Percentiles rank a stretch among this genome's conserved stretches.
These are phyloP conservation scores for Wallacemonas collosoma DNA, from an alignment of 208 protist genomes.

Conservation along the genomic window DNA sequence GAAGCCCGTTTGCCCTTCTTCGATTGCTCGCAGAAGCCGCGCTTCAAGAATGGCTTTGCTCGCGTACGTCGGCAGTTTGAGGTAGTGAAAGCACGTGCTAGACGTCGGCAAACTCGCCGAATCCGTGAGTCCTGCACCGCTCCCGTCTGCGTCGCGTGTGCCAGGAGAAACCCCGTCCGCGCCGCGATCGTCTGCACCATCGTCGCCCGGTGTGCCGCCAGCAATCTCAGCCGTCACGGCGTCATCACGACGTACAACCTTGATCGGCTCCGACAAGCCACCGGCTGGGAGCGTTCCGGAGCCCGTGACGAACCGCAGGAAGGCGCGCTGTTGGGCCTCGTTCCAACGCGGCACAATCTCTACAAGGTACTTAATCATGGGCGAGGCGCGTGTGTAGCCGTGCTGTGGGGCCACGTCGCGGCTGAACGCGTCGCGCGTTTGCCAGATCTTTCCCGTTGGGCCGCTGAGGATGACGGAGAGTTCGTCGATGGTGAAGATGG, in stretches of 20 bases:
- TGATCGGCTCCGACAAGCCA: conserved; percentile 68
- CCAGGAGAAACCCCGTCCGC: background rate
- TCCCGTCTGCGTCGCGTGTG: background rate
- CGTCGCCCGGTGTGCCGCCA: background rate
- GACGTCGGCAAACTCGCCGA: conserved; percentile 85
- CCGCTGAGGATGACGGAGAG: conserved; percentile 59
- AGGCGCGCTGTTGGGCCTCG: conserved; percentile 59
- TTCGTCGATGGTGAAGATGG: conserved; percentile 62
- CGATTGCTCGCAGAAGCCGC: conserved; percentile 66
- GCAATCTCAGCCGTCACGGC: background rate
- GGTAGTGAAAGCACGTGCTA: conserved; percentile 96
- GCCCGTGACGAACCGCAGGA: conserved; percentile 85
- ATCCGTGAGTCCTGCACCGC: background rate
- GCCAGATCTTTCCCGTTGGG: conserved; percentile 59
- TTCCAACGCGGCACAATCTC: conserved; percentile 64
- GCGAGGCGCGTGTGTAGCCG: conserved; percentile 61
- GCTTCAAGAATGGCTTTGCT: conserved; percentile 64
- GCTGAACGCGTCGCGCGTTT: conserved; percentile 44
- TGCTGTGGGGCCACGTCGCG: conserved; percentile 49
- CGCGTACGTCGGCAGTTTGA: conserved; percentile 95
- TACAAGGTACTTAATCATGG: conserved; percentile 53
- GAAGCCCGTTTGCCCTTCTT: conserved; percentile 77
- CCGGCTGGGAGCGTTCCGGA: conserved; percentile 57
- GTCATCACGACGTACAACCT: conserved; percentile 70
- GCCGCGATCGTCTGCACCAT: background rate